These are phyloP conservation scores for Selenicereus undatus DNA, from an alignment of 148 eudicot species.

Conservation along the genomic window DNA sequence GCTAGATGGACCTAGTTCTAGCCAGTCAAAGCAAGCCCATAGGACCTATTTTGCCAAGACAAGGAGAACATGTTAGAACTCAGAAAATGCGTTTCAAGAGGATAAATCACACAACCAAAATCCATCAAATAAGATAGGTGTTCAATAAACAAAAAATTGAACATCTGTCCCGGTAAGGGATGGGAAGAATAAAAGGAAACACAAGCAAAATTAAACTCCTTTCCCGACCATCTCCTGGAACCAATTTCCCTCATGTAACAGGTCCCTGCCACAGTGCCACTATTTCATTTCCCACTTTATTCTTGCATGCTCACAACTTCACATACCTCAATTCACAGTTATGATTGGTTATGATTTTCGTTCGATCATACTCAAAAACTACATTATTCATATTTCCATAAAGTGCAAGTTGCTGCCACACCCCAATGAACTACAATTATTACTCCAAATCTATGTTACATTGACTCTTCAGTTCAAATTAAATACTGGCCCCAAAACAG, in stretches of 20 bases:
- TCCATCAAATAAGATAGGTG: neutral
- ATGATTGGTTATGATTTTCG: neutral
- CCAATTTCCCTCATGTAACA: neutral
- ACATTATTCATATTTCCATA: neutral
- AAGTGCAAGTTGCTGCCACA: neutral
- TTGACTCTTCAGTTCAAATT: too few species aligned
- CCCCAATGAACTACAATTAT: neutral
- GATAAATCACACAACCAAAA: neutral
- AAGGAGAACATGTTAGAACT: conserved; percentile 1
- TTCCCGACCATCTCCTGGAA: neutral
- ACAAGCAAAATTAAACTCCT: neutral
- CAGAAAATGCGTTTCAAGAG: neutral
- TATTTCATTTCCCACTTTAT: neutral
- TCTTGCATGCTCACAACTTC: neutral
- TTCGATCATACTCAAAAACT: too few species aligned
- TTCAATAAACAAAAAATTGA: neutral
- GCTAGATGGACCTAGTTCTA: conserved; percentile 63
- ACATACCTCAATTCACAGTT: neutral
- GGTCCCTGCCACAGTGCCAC: too few species aligned
- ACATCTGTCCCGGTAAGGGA: neutral
- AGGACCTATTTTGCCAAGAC: conserved; percentile 56
- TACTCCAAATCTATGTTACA: too few species aligned
- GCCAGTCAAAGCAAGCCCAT: conserved; percentile 92
- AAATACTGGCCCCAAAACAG: too few species aligned
- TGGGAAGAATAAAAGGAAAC: neutral